phyloP scores from a whole-genome alignment of 2,329 filamentous ascomycete genomes.

The Monosporascus sp. region DNA sequence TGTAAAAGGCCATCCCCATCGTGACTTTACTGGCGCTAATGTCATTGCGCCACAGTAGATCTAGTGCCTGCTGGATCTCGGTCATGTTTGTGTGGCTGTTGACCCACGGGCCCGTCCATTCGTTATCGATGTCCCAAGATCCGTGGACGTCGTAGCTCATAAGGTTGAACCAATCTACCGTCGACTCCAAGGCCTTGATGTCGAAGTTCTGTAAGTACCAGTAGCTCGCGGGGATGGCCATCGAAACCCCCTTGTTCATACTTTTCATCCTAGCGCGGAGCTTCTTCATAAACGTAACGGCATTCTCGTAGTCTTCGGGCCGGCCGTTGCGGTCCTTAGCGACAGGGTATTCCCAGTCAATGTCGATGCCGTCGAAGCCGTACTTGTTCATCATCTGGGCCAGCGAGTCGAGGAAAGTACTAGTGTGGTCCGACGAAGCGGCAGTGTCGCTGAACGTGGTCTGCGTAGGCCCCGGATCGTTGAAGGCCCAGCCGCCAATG shows the following conservation, averaged over 20 bases:
- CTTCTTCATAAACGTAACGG: constrained; percentile 28
- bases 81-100: constrained; percentile 36
- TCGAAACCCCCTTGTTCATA: constrained; percentile 33
- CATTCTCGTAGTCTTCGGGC: constrained; percentile 31
- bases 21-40: constrained; percentile 38
- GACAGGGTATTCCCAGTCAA: constrained; percentile 44
- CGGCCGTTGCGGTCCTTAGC: constrained; percentile 30
- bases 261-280: constrained; percentile 21
- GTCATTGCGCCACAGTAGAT: constrained; percentile 36
- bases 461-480: constrained; percentile 27
- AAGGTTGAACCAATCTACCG: constrained; percentile 34
- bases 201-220: constrained; percentile 36
- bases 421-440: constrained; percentile 12
- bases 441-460: constrained; percentile 24
- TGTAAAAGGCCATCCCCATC: constrained; percentile 44
- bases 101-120: constrained; percentile 26
- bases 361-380: constrained; percentile 38
- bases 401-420: constrained; percentile 32
- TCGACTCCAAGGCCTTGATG: constrained; percentile 29
- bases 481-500: constrained; percentile 38
- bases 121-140: constrained; percentile 32
- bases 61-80: constrained; percentile 33
- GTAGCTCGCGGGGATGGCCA: constrained; percentile 32
- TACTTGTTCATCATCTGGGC: constrained; percentile 28
- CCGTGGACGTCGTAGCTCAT: constrained; percentile 40